These are phyloP conservation scores for Boeremia exigua DNA, from an alignment of 2,329 filamentous ascomycete species.

Conservation along the genomic window DNA sequence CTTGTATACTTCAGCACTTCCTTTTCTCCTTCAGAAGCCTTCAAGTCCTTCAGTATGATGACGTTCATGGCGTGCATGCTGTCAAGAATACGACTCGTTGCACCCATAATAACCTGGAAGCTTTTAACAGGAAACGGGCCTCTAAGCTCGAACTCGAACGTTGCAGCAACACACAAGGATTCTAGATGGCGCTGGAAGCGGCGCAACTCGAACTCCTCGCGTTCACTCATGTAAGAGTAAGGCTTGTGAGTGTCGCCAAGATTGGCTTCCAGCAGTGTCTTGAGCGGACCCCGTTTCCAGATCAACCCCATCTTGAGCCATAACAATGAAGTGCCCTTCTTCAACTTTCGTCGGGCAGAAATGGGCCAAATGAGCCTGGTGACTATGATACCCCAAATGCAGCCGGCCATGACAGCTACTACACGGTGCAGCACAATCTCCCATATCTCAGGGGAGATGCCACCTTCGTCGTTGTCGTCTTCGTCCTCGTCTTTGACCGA, in stretches of 20 bases:
- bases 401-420: slow-evolving; percentile 82
- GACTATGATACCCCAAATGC: slow-evolving; percentile 89
- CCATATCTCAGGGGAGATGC: slow-evolving; percentile 79
- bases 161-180: slow-evolving; percentile 72
- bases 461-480: slow-evolving; percentile 83
- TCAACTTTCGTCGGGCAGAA: slow-evolving; percentile 84
- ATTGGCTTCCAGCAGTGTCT: slow-evolving; percentile 62
- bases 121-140: slow-evolving; percentile 82
- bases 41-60: slow-evolving; percentile 80
- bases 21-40: slow-evolving; percentile 78
- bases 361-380: slow-evolving; percentile 94
- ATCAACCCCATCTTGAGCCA: slow-evolving; percentile 95
- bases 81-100: slow-evolving; percentile 85
- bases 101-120: slow-evolving; percentile 76
- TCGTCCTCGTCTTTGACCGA: slow-evolving; percentile 75
- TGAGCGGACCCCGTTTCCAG: slow-evolving; percentile 92
- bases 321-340: slow-evolving; percentile 85
- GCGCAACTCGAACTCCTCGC: slow-evolving; percentile 86
- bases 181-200: slow-evolving; percentile 78
- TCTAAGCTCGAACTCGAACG: slow-evolving; percentile 86
- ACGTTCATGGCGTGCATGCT: slow-evolving; percentile 97
- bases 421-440: slow-evolving; percentile 90
- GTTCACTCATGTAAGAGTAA: slow-evolving; percentile 80
- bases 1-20: slow-evolving; percentile 80
- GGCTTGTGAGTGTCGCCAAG: slow-evolving; percentile 25